phyloP scores from a whole-genome alignment of 1,284 basidiomycete species.

The Sphagnurus paluster region DNA sequence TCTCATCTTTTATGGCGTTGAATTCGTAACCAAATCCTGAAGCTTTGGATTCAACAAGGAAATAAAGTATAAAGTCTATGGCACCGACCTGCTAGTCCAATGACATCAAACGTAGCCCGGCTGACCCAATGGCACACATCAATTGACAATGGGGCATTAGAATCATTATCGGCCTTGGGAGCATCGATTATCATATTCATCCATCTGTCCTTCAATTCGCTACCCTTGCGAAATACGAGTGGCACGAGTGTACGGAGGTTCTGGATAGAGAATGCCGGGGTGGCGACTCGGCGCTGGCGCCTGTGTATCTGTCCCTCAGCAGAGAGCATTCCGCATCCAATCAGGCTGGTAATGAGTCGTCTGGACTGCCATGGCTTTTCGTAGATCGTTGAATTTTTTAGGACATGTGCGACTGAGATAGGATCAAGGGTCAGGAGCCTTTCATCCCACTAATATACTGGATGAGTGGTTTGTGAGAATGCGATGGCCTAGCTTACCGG shows the following conservation, averaged over 20 bases:
- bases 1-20: slow-evolving; percentile 72
- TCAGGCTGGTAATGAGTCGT: slow-evolving; percentile 66
- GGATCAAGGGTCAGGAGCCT: slow-evolving; percentile 78
- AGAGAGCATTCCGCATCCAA: slow-evolving; percentile 76
- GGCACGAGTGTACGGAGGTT: slow-evolving; percentile 71
- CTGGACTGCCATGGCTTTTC: slow-evolving; percentile 82
- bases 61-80: slow-evolving; percentile 1
- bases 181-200: slow-evolving; percentile 37
- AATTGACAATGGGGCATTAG: slow-evolving; percentile 34
- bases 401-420: slow-evolving; percentile 62
- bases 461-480: slow-evolving; percentile 12
- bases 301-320: slow-evolving; percentile 74
- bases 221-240: slow-evolving; percentile 67
- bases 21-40: slow-evolving; percentile 79
- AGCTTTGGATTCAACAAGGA: not conserved
- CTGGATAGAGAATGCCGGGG: slow-evolving; percentile 76
- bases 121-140: slow-evolving; percentile 76
- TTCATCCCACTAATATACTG: slow-evolving; percentile 63
- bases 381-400: slow-evolving; percentile 69
- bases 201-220: slow-evolving; percentile 64
- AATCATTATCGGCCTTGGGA: slow-evolving; percentile 15
- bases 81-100: slow-evolving; percentile 65
- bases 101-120: slow-evolving; percentile 79
- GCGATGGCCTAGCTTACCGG: slow-evolving; percentile 47
- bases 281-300: slow-evolving; percentile 72